phyloP scores from a whole-genome alignment of 108 stramenopile genomes.

The Parietichytrium sp. region DNA sequence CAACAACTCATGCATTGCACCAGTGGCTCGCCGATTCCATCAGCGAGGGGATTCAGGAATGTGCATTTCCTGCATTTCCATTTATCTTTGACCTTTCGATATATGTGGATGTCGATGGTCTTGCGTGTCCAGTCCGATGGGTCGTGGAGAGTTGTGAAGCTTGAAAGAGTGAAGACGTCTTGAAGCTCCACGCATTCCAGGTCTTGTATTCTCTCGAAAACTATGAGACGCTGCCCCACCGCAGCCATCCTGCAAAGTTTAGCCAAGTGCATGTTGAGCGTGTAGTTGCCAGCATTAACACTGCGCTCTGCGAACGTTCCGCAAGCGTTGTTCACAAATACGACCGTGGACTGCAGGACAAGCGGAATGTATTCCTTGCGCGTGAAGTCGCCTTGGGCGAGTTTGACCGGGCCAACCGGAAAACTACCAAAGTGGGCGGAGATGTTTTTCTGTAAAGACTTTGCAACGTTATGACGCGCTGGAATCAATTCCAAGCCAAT shows the following conservation, averaged over 20 bases:
- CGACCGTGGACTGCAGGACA: neutral
- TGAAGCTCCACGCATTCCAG: conserved; percentile 1
- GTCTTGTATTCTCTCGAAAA: neutral
- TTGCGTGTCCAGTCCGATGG: neutral
- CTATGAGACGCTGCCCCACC: neutral
- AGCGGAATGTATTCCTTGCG: neutral
- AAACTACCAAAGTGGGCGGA: neutral
- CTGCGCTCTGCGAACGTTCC: conserved; percentile 8
- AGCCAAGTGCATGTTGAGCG: conserved; percentile 6
- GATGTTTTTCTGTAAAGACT: neutral
- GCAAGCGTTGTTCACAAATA: conserved; percentile 14
- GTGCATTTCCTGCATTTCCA: neutral
- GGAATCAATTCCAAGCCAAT: neutral
- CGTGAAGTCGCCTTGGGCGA: conserved; percentile 4
- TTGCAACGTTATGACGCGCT: neutral
- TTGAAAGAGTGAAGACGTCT: neutral
- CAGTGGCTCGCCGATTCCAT: neutral
- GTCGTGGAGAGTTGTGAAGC: neutral
- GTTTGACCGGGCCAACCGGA: neutral
- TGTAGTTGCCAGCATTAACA: neutral
- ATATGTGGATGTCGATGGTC: neutral
- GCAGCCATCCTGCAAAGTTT: neutral
- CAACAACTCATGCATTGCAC: neutral
- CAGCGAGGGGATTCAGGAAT: neutral
- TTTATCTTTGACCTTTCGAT: neutral